Base-by-base conservation (phyloP, 164 flowering plant genomes). In the Umbellularia californica region DNA sequence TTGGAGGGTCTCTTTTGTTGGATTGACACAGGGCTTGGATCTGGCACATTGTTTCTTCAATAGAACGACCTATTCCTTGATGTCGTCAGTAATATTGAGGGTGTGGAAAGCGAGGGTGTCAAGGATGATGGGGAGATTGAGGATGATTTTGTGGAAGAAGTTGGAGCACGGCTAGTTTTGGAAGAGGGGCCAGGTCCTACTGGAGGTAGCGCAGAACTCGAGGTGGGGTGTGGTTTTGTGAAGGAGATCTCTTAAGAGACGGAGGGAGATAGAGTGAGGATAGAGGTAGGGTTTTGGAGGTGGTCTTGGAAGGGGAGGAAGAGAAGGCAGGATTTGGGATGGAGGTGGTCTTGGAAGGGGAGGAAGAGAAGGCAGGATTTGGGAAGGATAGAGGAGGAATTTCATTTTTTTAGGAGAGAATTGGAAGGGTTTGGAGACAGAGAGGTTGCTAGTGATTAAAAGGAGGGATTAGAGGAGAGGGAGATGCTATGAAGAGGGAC, bases 211-310 rank as follows among this genome's bases (percentile, higher is more conserved):
- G 50, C 87, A 86, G n/a, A 88, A 88, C 24, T 88, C 92, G 4
- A 94, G 67, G 69, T 90, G 60, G 0, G 89, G 77, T 35, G 85
- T 88, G 75, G 84, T 77, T 17, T 93, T 68, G 55, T 90, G 96
- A 12, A 94, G 58, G 84, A 79, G 85, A 91, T 82, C 77, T 94
- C 98, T n/a, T 88, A 85, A 85, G 69, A 90, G 85, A 78, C 92
- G 89, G 58, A 93, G 82, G 7, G 77, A 23, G 0, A 88, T 83
- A 0, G 95, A 84, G 23, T 82, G 68, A 82, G 71, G 60, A 22
- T 3, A 30, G 72, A 0, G 35, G 22, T 10, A 1, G 74, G 74
- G 69, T 30, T 27, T 30, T 47, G 58, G 2, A 85, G 82, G 15
- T 91, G 80, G 52, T 93, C 97, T 12, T 91, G 27, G 27, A 25